Conservation (phyloP, 768 basidiomycete genomes). For the Podaxis pistillaris region DNA sequence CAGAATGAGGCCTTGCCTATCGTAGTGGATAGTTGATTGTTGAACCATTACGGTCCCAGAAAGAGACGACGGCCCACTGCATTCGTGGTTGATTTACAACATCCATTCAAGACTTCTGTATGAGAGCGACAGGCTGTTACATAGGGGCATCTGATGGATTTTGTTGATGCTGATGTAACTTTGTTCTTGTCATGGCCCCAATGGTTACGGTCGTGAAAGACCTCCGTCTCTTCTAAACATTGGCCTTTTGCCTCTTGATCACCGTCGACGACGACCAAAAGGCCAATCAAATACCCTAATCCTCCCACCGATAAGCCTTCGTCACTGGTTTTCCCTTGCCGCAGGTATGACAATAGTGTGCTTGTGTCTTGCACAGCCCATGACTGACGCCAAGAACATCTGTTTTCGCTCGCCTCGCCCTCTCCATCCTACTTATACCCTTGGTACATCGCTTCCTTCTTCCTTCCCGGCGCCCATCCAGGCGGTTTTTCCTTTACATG, state of each 20-base stretch:
- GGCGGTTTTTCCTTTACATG: conserved; percentile 36
- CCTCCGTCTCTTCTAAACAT: not conserved
- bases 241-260: not conserved
- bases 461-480: conserved; percentile 17
- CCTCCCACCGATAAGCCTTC: not conserved
- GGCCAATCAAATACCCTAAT: not conserved
- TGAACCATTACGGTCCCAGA: not conserved
- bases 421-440: conserved; percentile 11
- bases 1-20: no score
- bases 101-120: not conserved
- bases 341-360: conserved; percentile 11
- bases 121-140: not conserved
- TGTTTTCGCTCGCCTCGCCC: conserved; percentile 10
- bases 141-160: not conserved
- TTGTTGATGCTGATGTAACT: conserved; percentile 2
- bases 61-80: not conserved
- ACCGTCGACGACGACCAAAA: conserved; percentile 6
- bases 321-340: not conserved
- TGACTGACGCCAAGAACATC: conserved; percentile 18
- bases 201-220: conserved; percentile 10
- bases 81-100: no score
- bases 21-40: no score
- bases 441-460: conserved; percentile 4
- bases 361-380: conserved; percentile 16
- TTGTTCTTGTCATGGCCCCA: not conserved